Conservation (phyloP, 140 eudicot genomes). For the Erigeron philadelphicus region DNA sequence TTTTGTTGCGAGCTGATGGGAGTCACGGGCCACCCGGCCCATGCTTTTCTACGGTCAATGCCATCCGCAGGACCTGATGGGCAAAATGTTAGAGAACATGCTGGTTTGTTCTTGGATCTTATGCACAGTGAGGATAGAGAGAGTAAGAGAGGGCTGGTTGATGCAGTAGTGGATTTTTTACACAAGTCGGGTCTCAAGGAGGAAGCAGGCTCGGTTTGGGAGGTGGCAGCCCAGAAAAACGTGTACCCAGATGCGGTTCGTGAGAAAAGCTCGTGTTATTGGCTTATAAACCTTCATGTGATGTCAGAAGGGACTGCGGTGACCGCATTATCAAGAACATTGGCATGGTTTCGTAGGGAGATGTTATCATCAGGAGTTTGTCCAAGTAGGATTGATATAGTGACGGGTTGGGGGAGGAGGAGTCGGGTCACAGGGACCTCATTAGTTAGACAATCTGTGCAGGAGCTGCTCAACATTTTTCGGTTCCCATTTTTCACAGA, state of each 20-base stretch:
- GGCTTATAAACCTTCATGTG: conserved; percentile 93
- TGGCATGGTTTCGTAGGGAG: conserved; percentile 81
- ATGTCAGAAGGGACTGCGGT: conserved; percentile 99
- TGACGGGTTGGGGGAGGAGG: conserved; percentile 98
- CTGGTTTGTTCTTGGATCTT: conserved; percentile 53
- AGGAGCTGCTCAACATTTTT: conserved; percentile 59
- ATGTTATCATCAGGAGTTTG: conserved; percentile 58
- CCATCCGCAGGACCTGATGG: conserved; percentile 88
- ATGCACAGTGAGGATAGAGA: conserved; percentile 96
- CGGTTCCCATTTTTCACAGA: conserved; percentile 72
- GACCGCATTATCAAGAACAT: conserved; percentile 86
- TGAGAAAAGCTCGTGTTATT: conserved; percentile 73
- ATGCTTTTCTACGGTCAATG: conserved; percentile 62
- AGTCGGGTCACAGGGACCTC: conserved; percentile 89
- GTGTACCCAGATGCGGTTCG: conserved; percentile 87
- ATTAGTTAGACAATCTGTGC: conserved; percentile 77
- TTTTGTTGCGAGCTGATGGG: conserved; percentile 81
- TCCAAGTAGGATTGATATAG: conserved; percentile 81
- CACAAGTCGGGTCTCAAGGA: conserved; percentile 86
- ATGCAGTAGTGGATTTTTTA: conserved; percentile 77
- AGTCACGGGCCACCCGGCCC: conserved; percentile 80
- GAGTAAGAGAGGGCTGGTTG: conserved; percentile 81
- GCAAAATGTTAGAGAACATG: conserved; percentile 72
- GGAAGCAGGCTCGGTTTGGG: conserved; percentile 98
- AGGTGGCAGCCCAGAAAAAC: conserved; percentile 89